phyloP scores from a whole-genome alignment of 208 protist species.

The Zelonia costaricensis region DNA sequence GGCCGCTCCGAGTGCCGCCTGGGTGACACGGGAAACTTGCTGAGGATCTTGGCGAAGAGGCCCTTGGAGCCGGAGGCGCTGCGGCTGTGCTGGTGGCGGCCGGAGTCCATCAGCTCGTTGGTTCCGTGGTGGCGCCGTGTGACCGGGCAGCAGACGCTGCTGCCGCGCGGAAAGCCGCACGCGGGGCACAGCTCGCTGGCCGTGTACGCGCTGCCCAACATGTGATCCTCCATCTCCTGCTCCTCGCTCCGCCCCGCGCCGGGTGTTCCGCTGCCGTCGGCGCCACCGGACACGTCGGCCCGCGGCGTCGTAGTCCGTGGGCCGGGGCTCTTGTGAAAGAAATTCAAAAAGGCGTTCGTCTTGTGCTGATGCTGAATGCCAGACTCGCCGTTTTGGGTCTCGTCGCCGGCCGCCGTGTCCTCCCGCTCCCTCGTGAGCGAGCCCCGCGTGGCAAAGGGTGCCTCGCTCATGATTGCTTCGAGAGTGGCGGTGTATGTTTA shows the following conservation, averaged over 20 bases:
- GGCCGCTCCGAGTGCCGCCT: not conserved
- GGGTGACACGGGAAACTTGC: conserved; percentile 15
- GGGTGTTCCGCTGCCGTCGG: not conserved
- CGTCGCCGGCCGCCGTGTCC: not conserved
- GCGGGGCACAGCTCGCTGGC: conserved; percentile 38
- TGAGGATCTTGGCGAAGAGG: conserved; percentile 12
- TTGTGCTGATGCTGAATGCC: conserved; percentile 1
- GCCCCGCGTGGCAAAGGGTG: not conserved
- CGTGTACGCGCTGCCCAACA: conserved; percentile 36
- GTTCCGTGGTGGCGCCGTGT: conserved; percentile 56
- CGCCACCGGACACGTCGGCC: not conserved
- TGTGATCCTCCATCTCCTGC: conserved; percentile 48
- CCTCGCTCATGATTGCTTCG: conserved; percentile 4
- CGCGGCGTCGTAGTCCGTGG: conserved; percentile 1
- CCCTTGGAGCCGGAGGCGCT: conserved; percentile 2
- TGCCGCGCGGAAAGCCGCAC: conserved; percentile 40
- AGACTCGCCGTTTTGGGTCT: not conserved
- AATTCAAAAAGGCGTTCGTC: conserved; percentile 11
- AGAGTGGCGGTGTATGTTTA: no score
- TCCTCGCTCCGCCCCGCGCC: conserved; percentile 4
- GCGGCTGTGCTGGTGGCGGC: conserved; percentile 12
- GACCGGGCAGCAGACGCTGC: conserved; percentile 48
- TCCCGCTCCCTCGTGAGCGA: not conserved
- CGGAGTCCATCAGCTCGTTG: conserved; percentile 23
- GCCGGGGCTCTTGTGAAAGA: conserved; percentile 17